These are phyloP conservation scores for Venturia asperata DNA, from an alignment of 2,329 filamentous ascomycete species.

Conservation along the genomic window DNA sequence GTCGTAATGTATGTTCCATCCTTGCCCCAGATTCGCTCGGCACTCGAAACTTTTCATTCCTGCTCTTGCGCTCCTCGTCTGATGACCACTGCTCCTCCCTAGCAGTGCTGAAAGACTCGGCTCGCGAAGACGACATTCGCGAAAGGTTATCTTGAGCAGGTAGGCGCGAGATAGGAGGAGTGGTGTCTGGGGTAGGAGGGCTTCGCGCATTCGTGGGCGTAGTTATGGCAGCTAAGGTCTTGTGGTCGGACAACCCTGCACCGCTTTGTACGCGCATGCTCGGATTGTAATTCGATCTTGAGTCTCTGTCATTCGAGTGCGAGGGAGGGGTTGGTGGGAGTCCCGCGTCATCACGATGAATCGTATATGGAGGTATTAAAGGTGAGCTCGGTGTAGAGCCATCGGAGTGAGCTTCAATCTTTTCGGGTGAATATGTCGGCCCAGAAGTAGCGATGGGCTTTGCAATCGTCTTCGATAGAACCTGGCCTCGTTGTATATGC, in stretches of 20 bases:
- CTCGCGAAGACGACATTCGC: slow-evolving; percentile 34
- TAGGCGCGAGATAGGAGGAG: slow-evolving; percentile 25
- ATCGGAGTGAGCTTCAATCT: background rate
- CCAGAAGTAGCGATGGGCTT: background rate
- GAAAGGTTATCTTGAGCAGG: background rate
- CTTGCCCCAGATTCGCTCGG: background rate
- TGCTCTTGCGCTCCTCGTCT: slow-evolving; percentile 23
- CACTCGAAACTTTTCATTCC: slow-evolving; percentile 1
- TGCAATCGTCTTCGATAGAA: background rate
- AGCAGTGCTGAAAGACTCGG: slow-evolving; percentile 43
- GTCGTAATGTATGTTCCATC: background rate
- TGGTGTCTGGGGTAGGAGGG: slow-evolving; percentile 32
- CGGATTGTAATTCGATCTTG: background rate
- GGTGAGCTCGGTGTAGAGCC: background rate
- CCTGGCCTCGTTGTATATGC: background rate
- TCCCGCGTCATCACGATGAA: background rate
- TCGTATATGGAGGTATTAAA: background rate
- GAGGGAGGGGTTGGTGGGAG: slow-evolving; percentile 19
- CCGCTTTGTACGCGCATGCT: background rate
- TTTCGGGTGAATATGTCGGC: background rate
- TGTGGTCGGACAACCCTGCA: background rate
- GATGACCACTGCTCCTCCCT: slow-evolving; percentile 35
- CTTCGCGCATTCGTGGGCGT: slow-evolving; percentile 21
- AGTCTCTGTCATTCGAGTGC: background rate
- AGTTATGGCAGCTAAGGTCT: background rate